Evolutionary conservation across 257 asterid genomes (phyloP).

Genomic region (Vinca minor): DNA sequence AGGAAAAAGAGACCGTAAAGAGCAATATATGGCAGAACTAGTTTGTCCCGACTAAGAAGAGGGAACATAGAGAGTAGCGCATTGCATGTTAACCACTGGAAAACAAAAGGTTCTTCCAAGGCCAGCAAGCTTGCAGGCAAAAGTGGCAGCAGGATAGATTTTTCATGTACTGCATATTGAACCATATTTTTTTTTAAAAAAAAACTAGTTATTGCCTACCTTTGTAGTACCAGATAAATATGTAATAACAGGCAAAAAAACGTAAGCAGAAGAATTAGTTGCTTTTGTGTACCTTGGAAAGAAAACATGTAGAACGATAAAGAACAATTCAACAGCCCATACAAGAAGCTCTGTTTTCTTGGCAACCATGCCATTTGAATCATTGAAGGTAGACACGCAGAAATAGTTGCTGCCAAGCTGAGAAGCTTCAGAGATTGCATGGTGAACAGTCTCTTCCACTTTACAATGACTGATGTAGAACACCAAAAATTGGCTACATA

Average conservation of each 20-base stretch:
- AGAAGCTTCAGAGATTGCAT: constrained; percentile 55
- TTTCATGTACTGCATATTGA: constrained; percentile 68
- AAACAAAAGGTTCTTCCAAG: constrained; percentile 58
- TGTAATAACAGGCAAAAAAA: constrained; percentile 6
- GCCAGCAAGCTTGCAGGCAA: constrained; percentile 92
- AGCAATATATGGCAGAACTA: constrained; percentile 59
- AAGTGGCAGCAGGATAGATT: constrained; percentile 86
- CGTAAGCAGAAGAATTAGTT: constrained; percentile 9
- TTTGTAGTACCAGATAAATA: constrained; percentile 2
- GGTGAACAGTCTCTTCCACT: constrained; percentile 89
- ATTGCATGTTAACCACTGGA: constrained; percentile 57
- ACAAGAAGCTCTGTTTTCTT: constrained; percentile 57
- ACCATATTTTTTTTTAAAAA: constrained; percentile 10
- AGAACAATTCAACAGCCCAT: constrained; percentile 73
- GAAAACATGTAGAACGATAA: constrained; percentile 86
- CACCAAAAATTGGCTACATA: constrained; percentile 99
- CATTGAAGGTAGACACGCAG: constrained; percentile 73
- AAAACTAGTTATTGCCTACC: constrained; percentile 2
- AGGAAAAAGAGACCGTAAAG: constrained; percentile 61
- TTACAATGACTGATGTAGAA: constrained; percentile 62
- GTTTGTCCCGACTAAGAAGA: constrained; percentile 66
- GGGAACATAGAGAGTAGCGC: constrained; percentile 89
- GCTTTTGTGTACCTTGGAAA: constrained; percentile 68
- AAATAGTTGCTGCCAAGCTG: constrained; percentile 69
- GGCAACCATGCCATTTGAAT: constrained; percentile 61